phyloP scores from a whole-genome alignment of 345 rosid species.

The Brassica carinata region DNA sequence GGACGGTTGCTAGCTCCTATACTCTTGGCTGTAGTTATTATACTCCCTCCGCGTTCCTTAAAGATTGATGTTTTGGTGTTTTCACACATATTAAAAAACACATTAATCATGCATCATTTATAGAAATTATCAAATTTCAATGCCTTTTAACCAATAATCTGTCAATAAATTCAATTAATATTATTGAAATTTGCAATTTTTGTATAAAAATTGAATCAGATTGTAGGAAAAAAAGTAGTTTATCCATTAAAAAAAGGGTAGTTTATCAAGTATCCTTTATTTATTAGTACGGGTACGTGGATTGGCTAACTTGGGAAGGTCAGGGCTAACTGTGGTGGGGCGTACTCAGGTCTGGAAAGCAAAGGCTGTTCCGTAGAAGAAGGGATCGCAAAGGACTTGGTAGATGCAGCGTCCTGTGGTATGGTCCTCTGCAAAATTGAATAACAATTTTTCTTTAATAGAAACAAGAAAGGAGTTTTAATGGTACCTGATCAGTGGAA shows the following conservation, averaged over 20 bases:
- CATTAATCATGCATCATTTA: too few relatives aligned
- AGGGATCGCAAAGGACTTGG: not conserved
- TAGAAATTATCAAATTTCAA: too few relatives aligned
- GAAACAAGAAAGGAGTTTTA: not conserved
- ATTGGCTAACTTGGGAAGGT: slow-evolving; percentile 54
- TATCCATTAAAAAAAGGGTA: too few relatives aligned
- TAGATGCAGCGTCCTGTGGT: not conserved
- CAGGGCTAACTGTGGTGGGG: slow-evolving; percentile 15
- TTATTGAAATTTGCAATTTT: too few relatives aligned
- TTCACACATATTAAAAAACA: too few relatives aligned
- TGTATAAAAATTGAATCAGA: too few relatives aligned
- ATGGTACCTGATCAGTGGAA: slow-evolving; percentile 51
- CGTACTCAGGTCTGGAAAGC: not conserved
- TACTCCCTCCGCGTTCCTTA: too few relatives aligned
- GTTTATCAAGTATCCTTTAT: not conserved
- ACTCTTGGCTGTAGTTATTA: not conserved
- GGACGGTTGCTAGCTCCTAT: not conserved
- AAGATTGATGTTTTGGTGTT: too few relatives aligned
- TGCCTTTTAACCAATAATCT: too few relatives aligned
- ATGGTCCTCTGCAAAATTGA: not conserved
- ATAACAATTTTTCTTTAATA: not conserved
- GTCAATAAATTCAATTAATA: too few relatives aligned
- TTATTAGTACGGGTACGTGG: slow-evolving; percentile 31
- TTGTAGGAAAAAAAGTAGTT: too few relatives aligned
- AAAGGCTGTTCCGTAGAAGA: not conserved